These are phyloP conservation scores for Tolypocladium album DNA, from an alignment of 2,329 filamentous ascomycete genomes.

Conservation along the genomic window DNA sequence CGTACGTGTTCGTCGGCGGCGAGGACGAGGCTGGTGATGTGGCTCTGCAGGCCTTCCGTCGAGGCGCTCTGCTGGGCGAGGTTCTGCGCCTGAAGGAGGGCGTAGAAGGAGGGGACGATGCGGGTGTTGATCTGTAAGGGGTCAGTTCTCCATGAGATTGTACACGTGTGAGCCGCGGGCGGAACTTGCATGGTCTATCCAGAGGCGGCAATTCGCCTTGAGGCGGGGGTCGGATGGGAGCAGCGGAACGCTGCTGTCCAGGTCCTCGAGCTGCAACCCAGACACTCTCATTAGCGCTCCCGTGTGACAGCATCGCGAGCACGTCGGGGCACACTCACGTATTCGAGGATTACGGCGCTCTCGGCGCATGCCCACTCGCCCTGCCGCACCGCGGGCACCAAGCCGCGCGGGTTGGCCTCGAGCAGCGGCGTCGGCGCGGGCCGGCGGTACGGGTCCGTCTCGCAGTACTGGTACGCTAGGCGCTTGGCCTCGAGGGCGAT, in stretches of 20 bases:
- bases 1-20: constrained; percentile 32
- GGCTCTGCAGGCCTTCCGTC: constrained; percentile 50
- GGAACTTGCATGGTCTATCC: constrained; percentile 62
- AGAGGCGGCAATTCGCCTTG: constrained; percentile 65
- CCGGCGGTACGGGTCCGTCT: constrained; percentile 71
- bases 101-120: constrained; percentile 68
- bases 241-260: constrained; percentile 47
- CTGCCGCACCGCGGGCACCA: constrained; percentile 68
- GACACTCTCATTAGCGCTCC: neutral
- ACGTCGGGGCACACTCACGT: constrained; percentile 36
- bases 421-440: constrained; percentile 45
- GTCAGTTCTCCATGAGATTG: neutral
- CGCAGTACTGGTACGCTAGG: constrained; percentile 74
- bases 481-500: constrained; percentile 75
- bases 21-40: constrained; percentile 45
- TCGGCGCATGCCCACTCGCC: constrained; percentile 77
- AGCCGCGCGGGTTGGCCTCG: constrained; percentile 64
- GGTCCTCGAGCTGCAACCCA: constrained; percentile 54
- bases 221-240: constrained; percentile 55
- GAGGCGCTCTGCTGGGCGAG: constrained; percentile 44
- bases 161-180: neutral
- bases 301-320: too few species aligned
- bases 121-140: constrained; percentile 55
- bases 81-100: constrained; percentile 57
- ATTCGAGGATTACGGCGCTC: constrained; percentile 75